phyloP scores from a whole-genome alignment of 2,329 filamentous ascomycete species.

The Trichophaea hybrida region DNA sequence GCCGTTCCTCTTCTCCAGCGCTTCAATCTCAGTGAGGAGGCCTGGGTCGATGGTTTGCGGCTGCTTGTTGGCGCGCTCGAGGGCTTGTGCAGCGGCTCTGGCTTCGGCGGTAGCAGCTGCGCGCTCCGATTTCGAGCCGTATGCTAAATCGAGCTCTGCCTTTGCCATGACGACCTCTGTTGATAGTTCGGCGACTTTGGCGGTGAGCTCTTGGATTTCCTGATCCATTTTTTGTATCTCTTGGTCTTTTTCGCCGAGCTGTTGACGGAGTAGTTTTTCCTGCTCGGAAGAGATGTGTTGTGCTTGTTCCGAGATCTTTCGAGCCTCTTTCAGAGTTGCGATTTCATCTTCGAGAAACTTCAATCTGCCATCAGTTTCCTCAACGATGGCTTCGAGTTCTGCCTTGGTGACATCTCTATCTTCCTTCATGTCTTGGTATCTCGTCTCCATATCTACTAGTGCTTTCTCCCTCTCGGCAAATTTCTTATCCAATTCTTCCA shows the following conservation, averaged over 20 bases:
- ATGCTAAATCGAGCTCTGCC: conserved; percentile 87
- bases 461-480: conserved; percentile 35
- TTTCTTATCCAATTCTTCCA: conserved; percentile 9
- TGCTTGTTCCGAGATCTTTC: conserved; percentile 17
- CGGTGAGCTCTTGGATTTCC: conserved; percentile 44
- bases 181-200: conserved; percentile 49
- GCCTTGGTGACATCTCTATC: conserved; percentile 17
- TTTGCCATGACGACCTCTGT: conserved; percentile 79
- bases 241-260: conserved; percentile 30
- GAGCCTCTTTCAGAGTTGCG: conserved; percentile 11
- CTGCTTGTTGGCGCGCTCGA: conserved; percentile 31
- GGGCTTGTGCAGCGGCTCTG: conserved; percentile 26
- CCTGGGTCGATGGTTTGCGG: conserved; percentile 25
- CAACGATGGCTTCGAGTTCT: conserved; percentile 24
- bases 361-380: conserved; percentile 23
- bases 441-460: conserved; percentile 35
- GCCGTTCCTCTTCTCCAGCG: conserved; percentile 30
- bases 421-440: conserved; percentile 29
- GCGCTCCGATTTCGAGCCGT: conserved; percentile 58
- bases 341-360: conserved; percentile 29
- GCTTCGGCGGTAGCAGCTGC: conserved; percentile 46
- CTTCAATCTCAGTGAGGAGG: conserved; percentile 33
- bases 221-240: conserved; percentile 34
- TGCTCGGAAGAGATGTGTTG: conserved; percentile 2
- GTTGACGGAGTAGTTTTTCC: conserved; percentile 25